Evolutionary conservation across 176 grass and related monocot genomes (phyloP).

Genomic region (Pharus latifolius): DNA sequence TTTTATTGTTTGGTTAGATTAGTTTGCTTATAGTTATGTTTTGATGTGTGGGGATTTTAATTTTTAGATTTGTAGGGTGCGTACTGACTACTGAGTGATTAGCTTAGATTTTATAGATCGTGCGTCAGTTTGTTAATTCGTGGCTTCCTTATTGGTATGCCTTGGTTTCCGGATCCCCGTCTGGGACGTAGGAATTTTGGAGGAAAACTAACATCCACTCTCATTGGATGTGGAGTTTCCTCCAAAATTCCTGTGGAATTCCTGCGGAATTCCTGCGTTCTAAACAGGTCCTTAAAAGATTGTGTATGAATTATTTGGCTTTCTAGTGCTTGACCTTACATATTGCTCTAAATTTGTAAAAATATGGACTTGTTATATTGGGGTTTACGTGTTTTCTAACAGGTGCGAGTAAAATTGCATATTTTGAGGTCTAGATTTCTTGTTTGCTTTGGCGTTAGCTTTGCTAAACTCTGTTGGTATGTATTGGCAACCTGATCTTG

Average conservation of each 20-base stretch:
- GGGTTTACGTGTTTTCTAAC: background rate
- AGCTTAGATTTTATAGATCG: background rate
- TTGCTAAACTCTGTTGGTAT: background rate
- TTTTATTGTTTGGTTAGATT: background rate
- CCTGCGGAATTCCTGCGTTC: too few relatives aligned
- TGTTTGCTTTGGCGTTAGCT: background rate
- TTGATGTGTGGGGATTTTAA: background rate
- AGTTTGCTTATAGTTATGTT: background rate
- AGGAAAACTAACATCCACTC: too few relatives aligned
- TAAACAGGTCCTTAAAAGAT: too few relatives aligned
- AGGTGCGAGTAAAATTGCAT: too few relatives aligned
- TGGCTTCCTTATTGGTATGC: too few relatives aligned
- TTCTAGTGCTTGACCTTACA: background rate
- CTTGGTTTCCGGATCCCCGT: too few relatives aligned
- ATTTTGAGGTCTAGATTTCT: background rate
- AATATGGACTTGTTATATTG: too few relatives aligned
- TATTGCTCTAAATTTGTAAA: background rate
- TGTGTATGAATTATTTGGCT: background rate
- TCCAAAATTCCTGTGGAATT: too few relatives aligned
- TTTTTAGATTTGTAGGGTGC: background rate
- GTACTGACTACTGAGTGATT: background rate
- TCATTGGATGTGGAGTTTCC: too few relatives aligned
- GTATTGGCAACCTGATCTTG: too few relatives aligned
- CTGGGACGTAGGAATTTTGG: too few relatives aligned
- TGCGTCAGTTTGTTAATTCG: background rate